phyloP scores from a whole-genome alignment of 495 filamentous ascomycete species.

The Astrocystis sublimbata region DNA sequence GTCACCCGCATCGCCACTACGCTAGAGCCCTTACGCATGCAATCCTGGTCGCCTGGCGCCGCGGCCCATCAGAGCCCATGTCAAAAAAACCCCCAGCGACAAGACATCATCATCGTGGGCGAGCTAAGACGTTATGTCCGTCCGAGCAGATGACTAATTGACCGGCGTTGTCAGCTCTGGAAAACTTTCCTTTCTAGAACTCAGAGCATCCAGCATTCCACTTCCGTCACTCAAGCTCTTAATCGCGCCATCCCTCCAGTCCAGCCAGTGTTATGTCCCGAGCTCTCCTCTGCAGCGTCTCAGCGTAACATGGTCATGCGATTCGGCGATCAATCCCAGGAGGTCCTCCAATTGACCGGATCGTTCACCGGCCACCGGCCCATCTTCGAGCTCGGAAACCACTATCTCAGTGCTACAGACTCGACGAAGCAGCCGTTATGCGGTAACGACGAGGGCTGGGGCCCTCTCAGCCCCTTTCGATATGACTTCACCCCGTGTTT shows the following conservation, averaged over 20 bases:
- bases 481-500: conserved; percentile 98
- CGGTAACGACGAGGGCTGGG: conserved; percentile 90
- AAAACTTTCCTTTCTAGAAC: background rate
- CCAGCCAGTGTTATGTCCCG: conserved; percentile 29
- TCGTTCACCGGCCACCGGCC: conserved; percentile 54
- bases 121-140: conserved; percentile 1
- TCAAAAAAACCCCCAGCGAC: conserved; percentile 16
- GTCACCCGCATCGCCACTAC: too few relatives aligned
- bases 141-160: conserved; percentile 17
- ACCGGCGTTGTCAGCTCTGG: background rate
- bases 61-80: too few relatives aligned
- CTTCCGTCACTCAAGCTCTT: conserved; percentile 26
- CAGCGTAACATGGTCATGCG: conserved; percentile 32
- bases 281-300: conserved; percentile 21
- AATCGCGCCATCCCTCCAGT: conserved; percentile 32
- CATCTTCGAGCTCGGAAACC: conserved; percentile 40
- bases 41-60: too few relatives aligned
- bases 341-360: conserved; percentile 50
- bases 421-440: conserved; percentile 68
- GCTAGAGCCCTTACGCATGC: too few relatives aligned
- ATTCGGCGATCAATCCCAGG: conserved; percentile 40
- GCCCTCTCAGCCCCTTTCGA: conserved; percentile 76
- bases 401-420: conserved; percentile 48
- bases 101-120: conserved; percentile 24
- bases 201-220: conserved; percentile 9